Evolutionary conservation across 345 rosid genomes (phyloP).

Genomic region (Camelina sativa): DNA sequence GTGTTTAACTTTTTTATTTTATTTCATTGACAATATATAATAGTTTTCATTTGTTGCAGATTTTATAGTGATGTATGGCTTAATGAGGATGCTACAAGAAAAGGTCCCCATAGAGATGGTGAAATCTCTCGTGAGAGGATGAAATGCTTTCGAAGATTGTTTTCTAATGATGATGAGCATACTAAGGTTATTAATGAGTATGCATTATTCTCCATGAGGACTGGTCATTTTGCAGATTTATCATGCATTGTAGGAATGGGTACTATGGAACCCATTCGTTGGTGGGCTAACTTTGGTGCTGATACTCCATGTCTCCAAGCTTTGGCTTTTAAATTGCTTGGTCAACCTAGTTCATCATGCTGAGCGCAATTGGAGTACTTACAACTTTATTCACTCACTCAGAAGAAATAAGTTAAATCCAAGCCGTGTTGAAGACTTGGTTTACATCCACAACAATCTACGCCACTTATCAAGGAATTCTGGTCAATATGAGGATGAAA

Average conservation of each 20-base stretch:
- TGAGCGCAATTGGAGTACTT: background rate
- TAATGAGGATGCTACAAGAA: too few species aligned
- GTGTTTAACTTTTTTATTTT: too few species aligned
- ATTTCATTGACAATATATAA: too few species aligned
- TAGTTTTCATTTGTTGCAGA: too few species aligned
- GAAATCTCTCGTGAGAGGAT: background rate
- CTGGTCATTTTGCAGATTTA: background rate
- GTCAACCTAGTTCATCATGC: background rate
- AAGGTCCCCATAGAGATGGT: too few species aligned
- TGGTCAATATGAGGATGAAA: too few species aligned
- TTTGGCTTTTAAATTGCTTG: background rate
- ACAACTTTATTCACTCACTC: background rate
- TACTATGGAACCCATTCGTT: background rate
- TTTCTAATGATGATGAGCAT: background rate
- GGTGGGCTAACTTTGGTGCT: background rate
- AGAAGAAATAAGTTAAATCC: too few species aligned
- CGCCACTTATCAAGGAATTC: too few species aligned
- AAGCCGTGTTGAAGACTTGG: too few species aligned
- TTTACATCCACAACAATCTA: too few species aligned
- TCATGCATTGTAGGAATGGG: background rate
- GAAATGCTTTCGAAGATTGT: background rate
- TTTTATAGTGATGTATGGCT: too few species aligned
- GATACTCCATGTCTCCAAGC: background rate
- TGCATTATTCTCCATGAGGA: background rate
- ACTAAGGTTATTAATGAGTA: background rate